Conservation (phyloP, 2,329 filamentous ascomycete genomes). For the Xylariomycetidae sp. region DNA sequence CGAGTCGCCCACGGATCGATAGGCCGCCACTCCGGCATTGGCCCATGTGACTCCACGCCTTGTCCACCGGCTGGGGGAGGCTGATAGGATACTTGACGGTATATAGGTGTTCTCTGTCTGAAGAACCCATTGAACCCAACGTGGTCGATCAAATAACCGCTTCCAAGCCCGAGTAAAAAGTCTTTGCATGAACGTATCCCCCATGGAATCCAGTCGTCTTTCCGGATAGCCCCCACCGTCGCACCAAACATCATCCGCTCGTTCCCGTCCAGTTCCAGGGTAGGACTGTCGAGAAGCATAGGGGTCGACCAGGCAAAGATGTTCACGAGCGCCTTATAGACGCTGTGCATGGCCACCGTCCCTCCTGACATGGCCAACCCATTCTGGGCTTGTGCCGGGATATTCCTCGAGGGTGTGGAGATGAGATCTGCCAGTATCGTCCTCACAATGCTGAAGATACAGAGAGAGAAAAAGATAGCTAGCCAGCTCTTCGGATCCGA, state of each 20-base stretch:
- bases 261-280: conserved; percentile 35
- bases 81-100: conserved; percentile 24
- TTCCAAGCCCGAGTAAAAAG: conserved; percentile 45
- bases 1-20: conserved; percentile 33
- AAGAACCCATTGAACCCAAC: conserved; percentile 36
- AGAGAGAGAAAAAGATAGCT: conserved; percentile 47
- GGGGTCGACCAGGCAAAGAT: conserved; percentile 39
- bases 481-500: conserved; percentile 41
- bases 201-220: conserved; percentile 40
- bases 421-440: conserved; percentile 45
- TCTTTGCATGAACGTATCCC: conserved; percentile 42
- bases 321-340: conserved; percentile 46
- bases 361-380: conserved; percentile 18
- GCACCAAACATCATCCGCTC: conserved; percentile 39
- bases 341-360: conserved; percentile 36
- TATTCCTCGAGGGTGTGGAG: conserved; percentile 24
- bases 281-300: conserved; percentile 38
- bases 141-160: conserved; percentile 32
- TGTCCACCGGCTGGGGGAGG: conserved; percentile 28
- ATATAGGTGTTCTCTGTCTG: conserved; percentile 30
- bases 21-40: conserved; percentile 33
- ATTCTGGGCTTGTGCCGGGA: conserved; percentile 18
- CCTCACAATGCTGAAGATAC: conserved; percentile 51
- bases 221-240: conserved; percentile 39
- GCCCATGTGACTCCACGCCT: conserved; percentile 30